Base-by-base conservation (phyloP, 163 green algal species). In the Scenedesmus sp. region DNA sequence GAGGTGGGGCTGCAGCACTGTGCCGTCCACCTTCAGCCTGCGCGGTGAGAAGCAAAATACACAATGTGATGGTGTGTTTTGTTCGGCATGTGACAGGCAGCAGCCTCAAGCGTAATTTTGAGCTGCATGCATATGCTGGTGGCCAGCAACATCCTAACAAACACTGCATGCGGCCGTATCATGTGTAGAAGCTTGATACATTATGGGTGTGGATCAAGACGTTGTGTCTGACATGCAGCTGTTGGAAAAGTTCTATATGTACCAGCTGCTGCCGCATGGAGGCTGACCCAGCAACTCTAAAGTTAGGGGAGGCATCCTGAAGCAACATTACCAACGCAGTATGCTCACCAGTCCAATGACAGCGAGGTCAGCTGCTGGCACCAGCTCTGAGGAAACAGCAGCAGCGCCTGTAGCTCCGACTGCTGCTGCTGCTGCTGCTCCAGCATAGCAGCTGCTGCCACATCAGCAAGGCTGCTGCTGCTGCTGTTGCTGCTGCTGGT, bases 311-410 rank as follows among this genome's bases (percentile, higher is more conserved):
- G 34, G 62, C 3, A 76, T 26, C 16, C 18, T 76, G 12, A 26
- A 8, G 2, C 18, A 76, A 34, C 66, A 26, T 46, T 46, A 46
- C 34, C 34, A 46, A 13, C 66, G 6, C 66, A 34, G 66, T 13
- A 76, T 10, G 26, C 66, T 76, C 70, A 79, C 70, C 89, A 92
- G 57, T 92, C 89, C 3, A 92, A 73, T 18, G 67, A 76, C 55
- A 92, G 67, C 2, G n/a, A 60, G 1, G n/a, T 34, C 66, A 92
- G 57, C 4, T 55, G 70, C 2, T 64, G 46, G 12, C 89, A 92
- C 82, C 88, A 92, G 3, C 2, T 5, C 7, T 57, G 12, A 57
- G 81, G 81, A 2, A 92, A 10, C 57, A 87, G 88, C 64, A 70
- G 86, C 86, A 83, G 46, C 66, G 66, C 26, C 26, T 77, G 84